Base-by-base conservation (phyloP, 176 grass and related monocot genomes). In the Oryza meyeriana region DNA sequence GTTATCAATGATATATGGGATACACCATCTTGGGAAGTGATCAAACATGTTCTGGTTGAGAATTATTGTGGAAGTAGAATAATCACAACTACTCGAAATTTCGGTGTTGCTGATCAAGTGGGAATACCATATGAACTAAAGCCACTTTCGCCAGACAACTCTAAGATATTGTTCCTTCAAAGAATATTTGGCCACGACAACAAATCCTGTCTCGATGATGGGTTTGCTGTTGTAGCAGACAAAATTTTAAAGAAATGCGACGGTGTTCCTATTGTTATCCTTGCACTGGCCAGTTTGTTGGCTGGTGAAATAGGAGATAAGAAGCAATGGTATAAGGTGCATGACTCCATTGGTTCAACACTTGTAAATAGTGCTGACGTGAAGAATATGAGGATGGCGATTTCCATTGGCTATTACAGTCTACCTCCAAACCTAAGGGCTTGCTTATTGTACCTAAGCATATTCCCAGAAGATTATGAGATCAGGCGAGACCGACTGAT, bases 1-100 rank as follows among this genome's bases (percentile, higher is more conserved):
- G 36, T 78, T 13, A 4, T 78, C 7, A 61, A 78, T 31, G 75
- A 65, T 78, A 12, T 78, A 78, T 78, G 75, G 59, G 75, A 78
- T 22, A 31, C 9, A 45, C 17, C 25, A 22, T 45, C 75, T 11
- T 78, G 75, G 61, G 75, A 78, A 27, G 65, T 64, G 26, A 65
- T 78, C 59, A 25, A 39, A 22, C 20, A 10, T 12, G 75, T 27
- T 30, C 20, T 78, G 13, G 17, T 42, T 17, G 36, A 64, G 10
- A 78, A 78, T 18, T 30, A 65, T 28, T 27, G 29, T 8, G 75
- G 75, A 64, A 77, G 75, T 14, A 77, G 75, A 77, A 77, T 77
- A 5, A 17, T 64, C 35, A 39, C 75, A 22, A 64, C 75, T 7
- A 78, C 75, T 5, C 17, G 5, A 25, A 65, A 44, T n/a, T 64